Conservation (phyloP, 2,329 filamentous ascomycete species). For the Monilinia vaccinii-corymbosi region DNA sequence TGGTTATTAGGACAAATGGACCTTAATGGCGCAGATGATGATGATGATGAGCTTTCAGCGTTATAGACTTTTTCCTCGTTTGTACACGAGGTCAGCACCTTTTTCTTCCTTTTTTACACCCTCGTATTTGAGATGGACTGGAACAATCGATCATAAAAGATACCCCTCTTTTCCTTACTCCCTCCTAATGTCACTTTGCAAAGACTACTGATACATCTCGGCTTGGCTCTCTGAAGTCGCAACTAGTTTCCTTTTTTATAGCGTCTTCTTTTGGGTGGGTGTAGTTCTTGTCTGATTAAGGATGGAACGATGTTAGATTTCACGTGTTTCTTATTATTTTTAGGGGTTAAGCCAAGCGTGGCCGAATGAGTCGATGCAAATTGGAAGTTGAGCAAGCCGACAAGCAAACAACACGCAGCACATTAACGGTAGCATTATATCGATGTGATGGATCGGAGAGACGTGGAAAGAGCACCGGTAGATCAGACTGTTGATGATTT, state of each 20-base stretch:
- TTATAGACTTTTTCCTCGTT: constrained; percentile 2
- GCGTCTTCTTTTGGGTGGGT: not conserved
- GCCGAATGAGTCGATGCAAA: not conserved
- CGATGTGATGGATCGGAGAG: not conserved
- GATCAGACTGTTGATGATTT: not conserved
- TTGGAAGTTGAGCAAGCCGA: no score
- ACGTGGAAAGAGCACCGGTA: not conserved
- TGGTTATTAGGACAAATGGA: not conserved
- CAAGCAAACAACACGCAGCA: not conserved
- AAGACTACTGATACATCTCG: not conserved
- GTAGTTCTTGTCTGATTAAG: not conserved
- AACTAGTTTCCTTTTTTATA: not conserved
- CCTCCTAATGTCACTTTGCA: constrained; percentile 2
- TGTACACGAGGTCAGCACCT: not conserved
- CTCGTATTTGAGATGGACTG: not conserved
- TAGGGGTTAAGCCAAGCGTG: not conserved
- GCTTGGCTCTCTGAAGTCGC: not conserved
- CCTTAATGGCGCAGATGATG: not conserved
- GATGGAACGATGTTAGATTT: not conserved
- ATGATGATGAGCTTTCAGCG: not conserved
- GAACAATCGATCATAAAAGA: constrained; percentile 6
- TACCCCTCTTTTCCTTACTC: constrained; percentile 3
- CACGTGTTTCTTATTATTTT: not conserved
- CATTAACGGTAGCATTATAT: not conserved
- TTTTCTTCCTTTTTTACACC: constrained; percentile 1